phyloP scores from a whole-genome alignment of 108 stramenopile species.

The Mediolabrus comicus region DNA sequence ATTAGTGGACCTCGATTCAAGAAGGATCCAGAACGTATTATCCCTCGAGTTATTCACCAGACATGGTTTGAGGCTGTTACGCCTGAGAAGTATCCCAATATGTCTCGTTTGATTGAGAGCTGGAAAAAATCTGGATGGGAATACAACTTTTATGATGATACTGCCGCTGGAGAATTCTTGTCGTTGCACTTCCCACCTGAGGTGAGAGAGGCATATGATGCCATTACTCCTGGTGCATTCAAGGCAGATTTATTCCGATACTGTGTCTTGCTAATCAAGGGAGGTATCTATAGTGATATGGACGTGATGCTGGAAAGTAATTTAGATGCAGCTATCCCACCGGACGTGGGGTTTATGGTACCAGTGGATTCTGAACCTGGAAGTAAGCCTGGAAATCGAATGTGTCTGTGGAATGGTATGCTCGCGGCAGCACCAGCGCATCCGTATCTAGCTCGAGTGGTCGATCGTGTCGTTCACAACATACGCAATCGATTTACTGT shows the following conservation, averaged over 20 bases:
- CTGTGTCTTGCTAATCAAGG: constrained; percentile 78
- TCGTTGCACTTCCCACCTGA: constrained; percentile 71
- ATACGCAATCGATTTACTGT: constrained; percentile 75
- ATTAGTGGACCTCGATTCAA: constrained; percentile 59
- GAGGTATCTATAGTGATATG: constrained; percentile 86
- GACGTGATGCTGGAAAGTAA: constrained; percentile 82
- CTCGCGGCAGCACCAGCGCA: constrained; percentile 84
- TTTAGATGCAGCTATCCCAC: constrained; percentile 69
- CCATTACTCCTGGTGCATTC: constrained; percentile 44
- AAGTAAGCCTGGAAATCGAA: constrained; percentile 47
- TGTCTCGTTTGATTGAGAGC: constrained; percentile 74
- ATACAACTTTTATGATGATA: constrained; percentile 75
- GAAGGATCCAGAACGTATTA: constrained; percentile 60
- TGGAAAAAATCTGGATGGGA: constrained; percentile 79
- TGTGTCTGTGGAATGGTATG: constrained; percentile 90
- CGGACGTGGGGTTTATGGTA: constrained; percentile 82
- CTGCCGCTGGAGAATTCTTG: constrained; percentile 55
- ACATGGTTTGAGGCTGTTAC: constrained; percentile 39
- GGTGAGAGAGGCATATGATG: constrained; percentile 61
- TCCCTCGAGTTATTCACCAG: constrained; percentile 83
- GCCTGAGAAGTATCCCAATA: constrained; percentile 50
- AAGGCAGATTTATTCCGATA: constrained; percentile 86
- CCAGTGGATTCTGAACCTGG: constrained; percentile 76
- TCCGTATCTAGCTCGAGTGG: constrained; percentile 75
- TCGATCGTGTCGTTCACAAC: constrained; percentile 86